Percentiles rank a stretch among this genome's conserved stretches.
These are phyloP conservation scores for Globisporangium megalacanthum DNA, from an alignment of 352 stramenopile genomes.

Conservation along the genomic window DNA sequence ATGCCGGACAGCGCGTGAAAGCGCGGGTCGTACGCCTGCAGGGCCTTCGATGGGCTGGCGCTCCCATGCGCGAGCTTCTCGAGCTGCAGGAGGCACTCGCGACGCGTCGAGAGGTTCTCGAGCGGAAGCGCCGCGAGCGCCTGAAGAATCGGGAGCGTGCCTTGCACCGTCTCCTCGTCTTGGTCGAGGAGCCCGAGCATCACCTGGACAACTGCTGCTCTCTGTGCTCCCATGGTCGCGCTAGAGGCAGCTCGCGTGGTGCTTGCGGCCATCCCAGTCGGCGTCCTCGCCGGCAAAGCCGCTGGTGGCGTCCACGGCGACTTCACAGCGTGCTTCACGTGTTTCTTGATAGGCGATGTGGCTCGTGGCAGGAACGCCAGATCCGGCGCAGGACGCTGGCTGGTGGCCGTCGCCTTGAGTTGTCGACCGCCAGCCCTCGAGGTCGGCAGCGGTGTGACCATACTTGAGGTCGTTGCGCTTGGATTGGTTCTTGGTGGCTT, in stretches of 20 bases:
- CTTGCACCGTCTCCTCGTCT: constrained; percentile 36
- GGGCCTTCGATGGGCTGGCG: not conserved
- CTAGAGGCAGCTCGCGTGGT: not conserved
- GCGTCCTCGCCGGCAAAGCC: not conserved
- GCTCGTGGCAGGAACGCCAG: constrained; percentile 1
- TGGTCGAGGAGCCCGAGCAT: constrained; percentile 55
- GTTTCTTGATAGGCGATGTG: constrained; percentile 61
- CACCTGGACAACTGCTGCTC: constrained; percentile 47
- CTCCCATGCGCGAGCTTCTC: constrained; percentile 18
- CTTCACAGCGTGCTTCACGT: constrained; percentile 23
- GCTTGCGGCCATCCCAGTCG: not conserved
- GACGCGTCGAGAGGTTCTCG: constrained; percentile 27
- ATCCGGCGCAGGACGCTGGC: not conserved
- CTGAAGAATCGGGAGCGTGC: constrained; percentile 48
- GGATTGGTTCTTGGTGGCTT: not conserved
- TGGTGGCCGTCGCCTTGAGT: not conserved
- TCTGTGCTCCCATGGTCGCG: constrained; percentile 8
- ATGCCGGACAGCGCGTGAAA: constrained; percentile 13
- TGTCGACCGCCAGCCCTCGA: not conserved
- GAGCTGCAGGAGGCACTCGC: constrained; percentile 35
- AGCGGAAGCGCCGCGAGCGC: constrained; percentile 34
- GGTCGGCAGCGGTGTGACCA: constrained; percentile 21
- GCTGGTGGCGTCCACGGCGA: constrained; percentile 1
- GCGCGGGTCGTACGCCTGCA: not conserved
- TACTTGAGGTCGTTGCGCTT: constrained; percentile 5